Percentiles rank a stretch among this genome's conserved stretches.
phyloP scores from a whole-genome alignment of 2,329 filamentous ascomycete genomes.

The Trichoderma sp. region DNA sequence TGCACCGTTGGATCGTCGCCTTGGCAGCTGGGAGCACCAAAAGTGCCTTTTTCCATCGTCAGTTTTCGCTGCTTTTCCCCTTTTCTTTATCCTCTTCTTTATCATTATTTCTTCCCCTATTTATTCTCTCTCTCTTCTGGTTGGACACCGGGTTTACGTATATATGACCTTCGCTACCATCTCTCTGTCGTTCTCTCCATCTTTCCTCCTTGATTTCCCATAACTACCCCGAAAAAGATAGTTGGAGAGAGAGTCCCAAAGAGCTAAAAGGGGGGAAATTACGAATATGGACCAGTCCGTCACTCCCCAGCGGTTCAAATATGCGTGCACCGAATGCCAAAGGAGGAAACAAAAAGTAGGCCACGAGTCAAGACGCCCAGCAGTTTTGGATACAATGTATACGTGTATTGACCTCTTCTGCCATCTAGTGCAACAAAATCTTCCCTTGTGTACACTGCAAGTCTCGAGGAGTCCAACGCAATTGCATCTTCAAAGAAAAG shows the following conservation, averaged over 20 bases:
- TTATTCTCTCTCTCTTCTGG: neutral
- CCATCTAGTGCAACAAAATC: constrained; percentile 32
- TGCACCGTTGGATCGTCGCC: neutral
- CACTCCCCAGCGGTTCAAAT: neutral
- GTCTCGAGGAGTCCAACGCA: constrained; percentile 32
- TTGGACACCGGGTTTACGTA: neutral
- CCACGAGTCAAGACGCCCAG: neutral
- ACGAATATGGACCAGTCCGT: neutral
- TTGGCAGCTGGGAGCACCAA: neutral
- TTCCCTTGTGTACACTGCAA: constrained; percentile 36
- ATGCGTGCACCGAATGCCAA: constrained; percentile 43
- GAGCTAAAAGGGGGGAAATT: neutral
- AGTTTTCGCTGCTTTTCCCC: neutral
- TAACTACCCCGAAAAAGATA: neutral
- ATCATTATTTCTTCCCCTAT: accelerated
- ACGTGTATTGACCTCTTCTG: neutral
- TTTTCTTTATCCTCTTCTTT: neutral
- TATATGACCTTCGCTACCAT: neutral
- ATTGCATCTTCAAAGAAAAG: constrained; percentile 29
- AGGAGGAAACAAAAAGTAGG: constrained; percentile 40
- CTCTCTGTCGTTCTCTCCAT: neutral
- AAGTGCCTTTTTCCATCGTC: neutral
- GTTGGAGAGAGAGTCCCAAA: neutral
- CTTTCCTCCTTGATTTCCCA: neutral
- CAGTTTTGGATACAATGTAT: neutral